These are phyloP conservation scores for Penicillium pulvis DNA, from an alignment of 495 filamentous ascomycete species.

Conservation along the genomic window DNA sequence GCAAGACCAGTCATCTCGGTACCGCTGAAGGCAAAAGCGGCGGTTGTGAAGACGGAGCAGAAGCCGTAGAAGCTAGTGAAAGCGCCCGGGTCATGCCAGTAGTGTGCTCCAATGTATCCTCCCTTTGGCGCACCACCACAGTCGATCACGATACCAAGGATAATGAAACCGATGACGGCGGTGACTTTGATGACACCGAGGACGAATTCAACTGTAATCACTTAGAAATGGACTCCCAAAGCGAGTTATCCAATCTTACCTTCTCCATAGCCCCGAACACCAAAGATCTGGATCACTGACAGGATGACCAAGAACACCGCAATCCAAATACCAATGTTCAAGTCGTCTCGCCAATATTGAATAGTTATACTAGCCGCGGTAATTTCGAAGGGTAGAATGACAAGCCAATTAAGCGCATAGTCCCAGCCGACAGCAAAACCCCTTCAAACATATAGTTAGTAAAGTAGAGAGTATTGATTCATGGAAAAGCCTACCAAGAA, in stretches of 20 bases:
- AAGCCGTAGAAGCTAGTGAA: constrained; percentile 72
- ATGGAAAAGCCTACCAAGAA: constrained; percentile 41
- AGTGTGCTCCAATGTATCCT: constrained; percentile 60
- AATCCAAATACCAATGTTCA: constrained; percentile 63
- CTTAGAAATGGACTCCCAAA: background rate
- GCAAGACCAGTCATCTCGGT: constrained; percentile 75
- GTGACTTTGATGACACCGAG: constrained; percentile 50
- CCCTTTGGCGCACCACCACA: constrained; percentile 61
- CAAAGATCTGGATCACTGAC: constrained; percentile 48
- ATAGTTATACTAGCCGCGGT: constrained; percentile 79
- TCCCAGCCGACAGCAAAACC: constrained; percentile 63
- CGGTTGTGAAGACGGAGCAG: constrained; percentile 72
- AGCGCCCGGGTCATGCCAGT: constrained; percentile 71
- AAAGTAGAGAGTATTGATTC: background rate
- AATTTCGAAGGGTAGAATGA: constrained; percentile 60
- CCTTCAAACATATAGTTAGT: constrained; percentile 21
- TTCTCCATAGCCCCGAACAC: constrained; percentile 72
- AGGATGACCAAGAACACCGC: constrained; percentile 60
- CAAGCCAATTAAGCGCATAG: constrained; percentile 72
- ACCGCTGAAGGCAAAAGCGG: constrained; percentile 72
- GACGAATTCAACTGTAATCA: constrained; percentile 42
- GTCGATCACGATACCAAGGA: constrained; percentile 70
- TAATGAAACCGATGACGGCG: constrained; percentile 69
- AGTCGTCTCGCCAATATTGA: constrained; percentile 64
- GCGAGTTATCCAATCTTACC: constrained; percentile 36